A percentile compares a stretch with the other conserved stretches of the same genome.
phyloP scores from a whole-genome alignment of 768 basidiomycete genomes.

The Lenzites betulinus region DNA sequence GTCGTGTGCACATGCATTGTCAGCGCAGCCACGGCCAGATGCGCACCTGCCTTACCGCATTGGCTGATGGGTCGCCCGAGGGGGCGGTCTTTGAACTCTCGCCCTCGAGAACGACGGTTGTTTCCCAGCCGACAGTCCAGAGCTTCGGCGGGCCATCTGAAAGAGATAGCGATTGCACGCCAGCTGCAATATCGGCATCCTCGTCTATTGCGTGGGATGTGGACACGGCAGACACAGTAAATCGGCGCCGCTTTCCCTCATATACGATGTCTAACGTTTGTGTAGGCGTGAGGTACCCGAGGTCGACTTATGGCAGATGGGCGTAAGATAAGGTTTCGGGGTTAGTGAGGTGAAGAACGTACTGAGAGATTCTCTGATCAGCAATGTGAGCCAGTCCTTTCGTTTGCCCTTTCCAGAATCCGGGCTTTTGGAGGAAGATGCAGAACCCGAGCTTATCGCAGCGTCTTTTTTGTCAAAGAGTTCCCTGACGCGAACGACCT shows the following conservation, averaged over 20 bases:
- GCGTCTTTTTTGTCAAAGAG: constrained; percentile 25
- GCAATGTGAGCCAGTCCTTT: constrained; percentile 67
- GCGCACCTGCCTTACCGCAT: constrained; percentile 9
- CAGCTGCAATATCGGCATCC: constrained; percentile 12
- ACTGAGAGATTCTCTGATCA: constrained; percentile 73
- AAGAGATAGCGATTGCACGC: constrained; percentile 49
- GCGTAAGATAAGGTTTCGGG: not conserved
- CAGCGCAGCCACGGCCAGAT: not conserved
- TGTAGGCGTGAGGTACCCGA: constrained; percentile 63
- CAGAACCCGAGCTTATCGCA: constrained; percentile 1
- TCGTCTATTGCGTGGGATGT: constrained; percentile 18
- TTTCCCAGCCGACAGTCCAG: constrained; percentile 74
- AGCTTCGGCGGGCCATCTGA: constrained; percentile 39
- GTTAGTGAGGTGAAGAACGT: constrained; percentile 27
- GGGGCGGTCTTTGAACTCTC: constrained; percentile 28
- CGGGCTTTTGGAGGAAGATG: constrained; percentile 1
- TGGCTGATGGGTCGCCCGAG: constrained; percentile 20
- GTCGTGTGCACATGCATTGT: not conserved
- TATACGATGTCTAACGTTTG: constrained; percentile 67
- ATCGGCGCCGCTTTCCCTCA: constrained; percentile 60
- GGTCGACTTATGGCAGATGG: constrained; percentile 52
- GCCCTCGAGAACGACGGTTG: constrained; percentile 46
- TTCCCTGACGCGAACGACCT: constrained; percentile 56
- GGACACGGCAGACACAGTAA: constrained; percentile 53
- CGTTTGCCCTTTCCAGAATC: constrained; percentile 37